Percentiles rank a stretch among this genome's conserved stretches.
phyloP scores from a whole-genome alignment of 2,329 filamentous ascomycete species.

The Grosmannia serpens region DNA sequence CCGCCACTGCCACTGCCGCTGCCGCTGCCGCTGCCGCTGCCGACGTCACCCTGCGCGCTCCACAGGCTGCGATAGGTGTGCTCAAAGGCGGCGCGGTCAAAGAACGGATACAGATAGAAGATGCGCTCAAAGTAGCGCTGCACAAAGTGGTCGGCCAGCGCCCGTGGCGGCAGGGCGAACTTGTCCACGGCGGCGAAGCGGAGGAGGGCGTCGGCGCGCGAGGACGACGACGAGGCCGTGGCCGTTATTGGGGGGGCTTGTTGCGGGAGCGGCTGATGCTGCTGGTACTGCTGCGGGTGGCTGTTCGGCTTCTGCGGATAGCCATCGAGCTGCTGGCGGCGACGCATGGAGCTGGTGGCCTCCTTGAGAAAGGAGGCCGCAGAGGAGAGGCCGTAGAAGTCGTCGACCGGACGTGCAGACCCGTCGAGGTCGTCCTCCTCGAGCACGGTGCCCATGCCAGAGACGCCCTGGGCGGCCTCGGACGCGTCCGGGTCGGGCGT shows the following conservation, averaged over 20 bases:
- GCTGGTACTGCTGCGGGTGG: neutral
- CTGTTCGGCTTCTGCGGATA: neutral
- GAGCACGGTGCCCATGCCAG: constrained; percentile 7
- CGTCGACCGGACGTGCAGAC: neutral
- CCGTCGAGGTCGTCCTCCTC: constrained; percentile 6
- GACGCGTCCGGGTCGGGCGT: neutral
- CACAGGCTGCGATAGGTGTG: constrained; percentile 5
- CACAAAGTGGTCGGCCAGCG: constrained; percentile 28
- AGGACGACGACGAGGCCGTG: neutral
- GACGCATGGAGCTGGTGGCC: constrained; percentile 1
- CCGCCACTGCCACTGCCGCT: too few species aligned
- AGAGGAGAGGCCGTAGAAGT: constrained; percentile 7
- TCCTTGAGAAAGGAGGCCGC: constrained; percentile 7
- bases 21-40: neutral
- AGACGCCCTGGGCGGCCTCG: constrained; percentile 1
- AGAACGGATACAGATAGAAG: constrained; percentile 31
- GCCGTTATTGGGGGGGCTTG: neutral
- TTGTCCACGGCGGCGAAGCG: constrained; percentile 1
- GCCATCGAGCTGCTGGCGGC: neutral
- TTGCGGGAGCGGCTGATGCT: neutral
- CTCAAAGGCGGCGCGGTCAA: constrained; percentile 29
- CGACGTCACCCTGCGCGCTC: neutral
- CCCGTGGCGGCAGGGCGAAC: constrained; percentile 23
- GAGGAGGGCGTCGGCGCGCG: neutral
- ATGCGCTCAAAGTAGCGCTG: constrained; percentile 26